A percentile compares a stretch with the other conserved stretches of the same genome.
These are phyloP conservation scores for Helianthus tuberosus DNA, from an alignment of 129 eudicot genomes.

Conservation along the genomic window DNA sequence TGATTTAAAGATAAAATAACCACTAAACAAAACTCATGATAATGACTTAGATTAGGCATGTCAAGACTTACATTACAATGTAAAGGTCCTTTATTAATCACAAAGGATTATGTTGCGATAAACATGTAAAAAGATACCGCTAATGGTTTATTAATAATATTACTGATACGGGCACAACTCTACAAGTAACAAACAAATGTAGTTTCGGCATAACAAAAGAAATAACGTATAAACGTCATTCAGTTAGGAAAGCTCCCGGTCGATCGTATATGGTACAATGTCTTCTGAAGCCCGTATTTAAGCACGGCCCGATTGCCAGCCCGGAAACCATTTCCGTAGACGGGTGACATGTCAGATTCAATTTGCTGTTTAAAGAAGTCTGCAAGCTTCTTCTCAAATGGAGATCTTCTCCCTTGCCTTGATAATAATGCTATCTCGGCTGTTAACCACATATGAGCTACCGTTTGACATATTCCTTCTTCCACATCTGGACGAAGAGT, in stretches of 20 bases:
- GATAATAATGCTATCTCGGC: slow-evolving; percentile 51
- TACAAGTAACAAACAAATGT: background rate
- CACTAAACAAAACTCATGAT: background rate
- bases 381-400: slow-evolving; percentile 74
- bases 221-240: slow-evolving; percentile 7
- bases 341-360: slow-evolving; percentile 65
- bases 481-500: slow-evolving; percentile 70
- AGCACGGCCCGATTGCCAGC: slow-evolving; percentile 72
- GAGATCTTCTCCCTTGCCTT: slow-evolving; percentile 48
- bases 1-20: background rate
- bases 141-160: slow-evolving; percentile 1
- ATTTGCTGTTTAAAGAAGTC: slow-evolving; percentile 81
- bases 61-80: background rate
- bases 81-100: background rate
- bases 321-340: slow-evolving; percentile 86
- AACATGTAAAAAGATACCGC: background rate
- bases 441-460: slow-evolving; percentile 87
- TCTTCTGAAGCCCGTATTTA: slow-evolving; percentile 72
- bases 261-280: slow-evolving; percentile 65
- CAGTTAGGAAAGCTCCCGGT: slow-evolving; percentile 73
- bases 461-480: slow-evolving; percentile 90
- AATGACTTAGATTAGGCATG: background rate
- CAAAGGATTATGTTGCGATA: background rate
- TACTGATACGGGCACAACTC: background rate
- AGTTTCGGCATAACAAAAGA: background rate